These are phyloP conservation scores for Cryphonectria parasitica DNA, from an alignment of 2,329 filamentous ascomycete species.

Conservation along the genomic window DNA sequence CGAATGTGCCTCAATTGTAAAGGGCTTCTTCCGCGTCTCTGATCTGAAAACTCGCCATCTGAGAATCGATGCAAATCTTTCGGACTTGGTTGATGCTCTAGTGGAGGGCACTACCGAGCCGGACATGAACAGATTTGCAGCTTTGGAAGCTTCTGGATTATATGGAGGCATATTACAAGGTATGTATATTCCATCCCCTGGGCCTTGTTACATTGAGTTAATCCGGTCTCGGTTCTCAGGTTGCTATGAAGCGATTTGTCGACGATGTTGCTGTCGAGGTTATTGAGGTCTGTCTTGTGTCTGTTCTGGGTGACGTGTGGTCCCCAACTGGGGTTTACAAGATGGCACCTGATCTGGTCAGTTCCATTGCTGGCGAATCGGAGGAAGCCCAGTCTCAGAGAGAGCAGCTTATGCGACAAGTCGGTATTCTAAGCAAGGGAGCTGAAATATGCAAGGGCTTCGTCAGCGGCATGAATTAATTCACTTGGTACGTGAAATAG, in stretches of 20 bases:
- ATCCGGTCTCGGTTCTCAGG: constrained; percentile 35
- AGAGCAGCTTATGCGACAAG: constrained; percentile 42
- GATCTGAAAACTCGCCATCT: neutral
- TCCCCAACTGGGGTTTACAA: neutral
- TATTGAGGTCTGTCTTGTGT: constrained; percentile 40
- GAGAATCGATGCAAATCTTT: neutral
- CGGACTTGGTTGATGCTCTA: neutral
- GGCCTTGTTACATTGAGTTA: neutral
- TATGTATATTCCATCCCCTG: constrained; percentile 23
- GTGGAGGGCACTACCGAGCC: constrained; percentile 27
- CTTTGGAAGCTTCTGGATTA: constrained; percentile 40
- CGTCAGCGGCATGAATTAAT: neutral
- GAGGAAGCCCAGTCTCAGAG: constrained; percentile 42
- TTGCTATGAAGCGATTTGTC: constrained; percentile 48
- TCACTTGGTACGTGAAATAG: neutral
- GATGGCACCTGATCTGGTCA: constrained; percentile 35
- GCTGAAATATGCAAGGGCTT: constrained; percentile 45
- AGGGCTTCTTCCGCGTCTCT: constrained; percentile 8
- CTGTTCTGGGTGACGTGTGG: neutral
- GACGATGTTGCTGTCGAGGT: constrained; percentile 48
- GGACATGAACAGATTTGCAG: constrained; percentile 36
- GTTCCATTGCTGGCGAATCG: constrained; percentile 46
- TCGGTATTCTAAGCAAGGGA: constrained; percentile 43
- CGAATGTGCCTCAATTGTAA: neutral
- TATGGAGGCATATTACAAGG: constrained; percentile 43